Conservation (phyloP, 768 basidiomycete genomes). For the Pisolithus sp. region DNA sequence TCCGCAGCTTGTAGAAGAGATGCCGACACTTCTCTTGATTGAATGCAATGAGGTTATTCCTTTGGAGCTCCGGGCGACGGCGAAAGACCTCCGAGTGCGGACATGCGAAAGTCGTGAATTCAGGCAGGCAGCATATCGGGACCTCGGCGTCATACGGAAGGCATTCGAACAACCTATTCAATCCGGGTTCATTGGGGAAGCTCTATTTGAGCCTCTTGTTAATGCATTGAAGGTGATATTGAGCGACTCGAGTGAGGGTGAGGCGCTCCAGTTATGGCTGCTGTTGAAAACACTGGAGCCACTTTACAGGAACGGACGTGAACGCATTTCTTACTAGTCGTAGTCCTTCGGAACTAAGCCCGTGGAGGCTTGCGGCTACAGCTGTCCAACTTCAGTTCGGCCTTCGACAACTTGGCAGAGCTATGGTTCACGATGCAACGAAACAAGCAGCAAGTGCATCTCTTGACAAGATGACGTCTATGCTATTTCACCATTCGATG, state of each 20-base stretch:
- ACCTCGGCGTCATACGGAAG: conserved; percentile 61
- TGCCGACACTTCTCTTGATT: conserved; percentile 65
- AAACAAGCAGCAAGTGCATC: conserved; percentile 49
- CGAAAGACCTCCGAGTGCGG: conserved; percentile 45
- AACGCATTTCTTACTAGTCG: conserved; percentile 51
- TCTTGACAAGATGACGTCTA: conserved; percentile 58
- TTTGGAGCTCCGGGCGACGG: conserved; percentile 41
- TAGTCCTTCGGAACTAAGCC: conserved; percentile 63
- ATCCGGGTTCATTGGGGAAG: conserved; percentile 41
- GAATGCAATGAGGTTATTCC: conserved; percentile 56
- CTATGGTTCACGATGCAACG: conserved; percentile 50
- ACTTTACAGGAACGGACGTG: conserved; percentile 32
- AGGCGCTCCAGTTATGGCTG: conserved; percentile 10
- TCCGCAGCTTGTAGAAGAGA: conserved; percentile 48
- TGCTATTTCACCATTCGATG: conserved; percentile 67
- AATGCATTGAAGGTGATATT: conserved; percentile 63
- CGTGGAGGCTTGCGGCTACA: conserved; percentile 80
- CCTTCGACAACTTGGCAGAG: conserved; percentile 66
- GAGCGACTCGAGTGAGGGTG: conserved; percentile 56
- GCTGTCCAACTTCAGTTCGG: conserved; percentile 74
- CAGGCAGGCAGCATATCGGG: conserved; percentile 68
- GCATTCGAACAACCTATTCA: conserved; percentile 63
- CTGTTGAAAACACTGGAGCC: background rate
- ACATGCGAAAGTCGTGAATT: conserved; percentile 64
- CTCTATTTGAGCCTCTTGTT: conserved; percentile 55